Evolutionary conservation across 2,329 filamentous ascomycete species (phyloP).

Genomic region (Aureobasidium pullulans): DNA sequence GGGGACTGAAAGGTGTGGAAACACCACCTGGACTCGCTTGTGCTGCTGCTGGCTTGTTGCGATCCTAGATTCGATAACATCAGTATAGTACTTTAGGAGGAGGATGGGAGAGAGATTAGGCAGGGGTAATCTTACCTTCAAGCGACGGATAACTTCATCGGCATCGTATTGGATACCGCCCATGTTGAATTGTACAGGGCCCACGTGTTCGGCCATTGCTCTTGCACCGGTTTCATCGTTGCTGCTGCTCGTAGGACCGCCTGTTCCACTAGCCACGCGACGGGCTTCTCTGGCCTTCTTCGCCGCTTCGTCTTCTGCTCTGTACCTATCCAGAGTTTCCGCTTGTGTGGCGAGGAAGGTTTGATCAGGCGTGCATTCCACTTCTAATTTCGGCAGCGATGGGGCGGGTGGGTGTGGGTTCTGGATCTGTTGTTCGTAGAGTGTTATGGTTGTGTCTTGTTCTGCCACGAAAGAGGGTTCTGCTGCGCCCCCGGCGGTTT

Average conservation of each 20-base stretch:
- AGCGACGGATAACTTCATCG: slow-evolving; percentile 80
- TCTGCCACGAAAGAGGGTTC: slow-evolving; percentile 16
- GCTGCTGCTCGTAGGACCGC: not conserved
- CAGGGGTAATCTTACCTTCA: slow-evolving; percentile 54
- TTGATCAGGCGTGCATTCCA: slow-evolving; percentile 28
- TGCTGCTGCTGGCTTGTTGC: slow-evolving; percentile 16
- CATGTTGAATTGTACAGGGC: slow-evolving; percentile 95
- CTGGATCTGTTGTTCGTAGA: slow-evolving; percentile 25
- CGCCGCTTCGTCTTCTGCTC: slow-evolving; percentile 50
- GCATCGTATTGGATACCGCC: slow-evolving; percentile 87
- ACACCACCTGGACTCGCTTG: slow-evolving; percentile 34
- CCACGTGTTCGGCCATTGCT: slow-evolving; percentile 69
- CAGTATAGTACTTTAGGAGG: not conserved
- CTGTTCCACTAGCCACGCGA: slow-evolving; percentile 18
- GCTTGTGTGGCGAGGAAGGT: slow-evolving; percentile 48
- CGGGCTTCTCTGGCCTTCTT: slow-evolving; percentile 26
- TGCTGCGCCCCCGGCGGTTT: slow-evolving; percentile 13
- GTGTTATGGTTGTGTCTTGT: slow-evolving; percentile 20
- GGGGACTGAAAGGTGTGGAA: slow-evolving; percentile 16
- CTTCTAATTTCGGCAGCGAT: slow-evolving; percentile 25
- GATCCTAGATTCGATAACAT: not conserved
- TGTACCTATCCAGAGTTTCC: slow-evolving; percentile 62
- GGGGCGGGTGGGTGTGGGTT: slow-evolving; percentile 26
- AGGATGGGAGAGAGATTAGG: not conserved
- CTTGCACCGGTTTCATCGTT: slow-evolving; percentile 27